A percentile compares a stretch with the other conserved stretches of the same genome.
These are phyloP conservation scores for Populus trichocarpa DNA, from an alignment of 441 rosid species.

Conservation along the genomic window DNA sequence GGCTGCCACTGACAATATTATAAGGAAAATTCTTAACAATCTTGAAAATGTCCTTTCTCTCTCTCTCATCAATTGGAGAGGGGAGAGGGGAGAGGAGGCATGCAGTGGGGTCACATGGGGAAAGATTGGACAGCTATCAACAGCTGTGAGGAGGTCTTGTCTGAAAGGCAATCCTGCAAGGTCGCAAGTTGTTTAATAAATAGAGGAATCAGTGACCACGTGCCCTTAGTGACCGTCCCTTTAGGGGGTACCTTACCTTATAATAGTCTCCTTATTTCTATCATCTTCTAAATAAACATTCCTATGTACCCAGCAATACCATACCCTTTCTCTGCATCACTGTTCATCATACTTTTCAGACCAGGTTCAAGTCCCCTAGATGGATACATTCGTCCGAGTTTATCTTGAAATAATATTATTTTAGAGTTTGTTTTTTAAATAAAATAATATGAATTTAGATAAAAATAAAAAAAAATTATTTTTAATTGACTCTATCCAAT, in stretches of 20 bases:
- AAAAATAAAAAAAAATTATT: too few relatives aligned
- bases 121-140: constrained; percentile 65
- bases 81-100: neutral
- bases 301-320: constrained; percentile 12
- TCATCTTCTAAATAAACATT: constrained; percentile 25
- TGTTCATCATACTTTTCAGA: too few relatives aligned
- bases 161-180: constrained; percentile 68
- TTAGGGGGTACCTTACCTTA: constrained; percentile 21
- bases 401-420: too few relatives aligned
- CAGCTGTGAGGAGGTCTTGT: constrained; percentile 61
- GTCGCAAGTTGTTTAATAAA: constrained; percentile 49
- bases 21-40: neutral
- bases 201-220: constrained; percentile 60
- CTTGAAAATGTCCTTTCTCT: constrained; percentile 13
- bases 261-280: constrained; percentile 26
- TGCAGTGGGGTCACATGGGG: constrained; percentile 53
- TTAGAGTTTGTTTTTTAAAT: too few relatives aligned
- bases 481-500: too few relatives aligned
- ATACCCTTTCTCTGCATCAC: too few relatives aligned
- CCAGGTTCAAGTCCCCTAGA: too few relatives aligned
- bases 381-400: too few relatives aligned
- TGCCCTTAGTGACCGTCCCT: constrained; percentile 56
- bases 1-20: neutral
- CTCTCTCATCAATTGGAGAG: constrained; percentile 29
- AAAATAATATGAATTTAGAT: too few relatives aligned